A percentile compares a stretch with the other conserved stretches of the same genome.
Evolutionary conservation across 176 grass and related monocot species (phyloP).

Genomic region (Pontederia paniculata): DNA sequence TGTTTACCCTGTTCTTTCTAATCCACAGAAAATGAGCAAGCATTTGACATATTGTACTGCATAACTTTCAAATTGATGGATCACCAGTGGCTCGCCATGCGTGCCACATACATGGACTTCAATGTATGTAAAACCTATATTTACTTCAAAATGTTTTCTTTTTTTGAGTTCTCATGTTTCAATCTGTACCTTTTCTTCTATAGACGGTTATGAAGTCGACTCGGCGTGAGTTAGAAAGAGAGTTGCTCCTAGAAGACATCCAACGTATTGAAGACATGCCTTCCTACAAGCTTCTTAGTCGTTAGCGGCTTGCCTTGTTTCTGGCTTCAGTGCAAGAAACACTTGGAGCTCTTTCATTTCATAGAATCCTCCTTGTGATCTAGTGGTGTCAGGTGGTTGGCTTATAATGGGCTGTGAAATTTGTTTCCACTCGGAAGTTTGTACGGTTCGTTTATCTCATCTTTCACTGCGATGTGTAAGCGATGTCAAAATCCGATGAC

Average conservation of each 20-base stretch:
- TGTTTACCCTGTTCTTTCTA: too few relatives aligned
- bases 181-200: constrained; percentile 1
- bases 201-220: constrained; percentile 81
- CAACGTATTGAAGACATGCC: constrained; percentile 75
- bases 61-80: constrained; percentile 84
- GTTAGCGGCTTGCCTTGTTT: constrained; percentile 24
- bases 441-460: too few relatives aligned
- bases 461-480: too few relatives aligned
- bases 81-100: constrained; percentile 85
- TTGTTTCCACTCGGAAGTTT: too few relatives aligned
- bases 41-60: constrained; percentile 90
- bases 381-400: too few relatives aligned
- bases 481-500: too few relatives aligned
- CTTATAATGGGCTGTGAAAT: too few relatives aligned
- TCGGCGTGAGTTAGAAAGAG: constrained; percentile 57
- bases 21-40: constrained; percentile 66
- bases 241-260: constrained; percentile 71
- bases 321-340: neutral
- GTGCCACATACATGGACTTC: constrained; percentile 81
- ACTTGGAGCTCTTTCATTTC: neutral
- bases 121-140: constrained; percentile 33
- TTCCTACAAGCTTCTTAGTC: constrained; percentile 52
- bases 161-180: neutral
- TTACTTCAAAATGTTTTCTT: constrained; percentile 1
- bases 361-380: neutral